phyloP scores from a whole-genome alignment of 2,329 filamentous ascomycete species.

The Aspergillus uvarum region DNA sequence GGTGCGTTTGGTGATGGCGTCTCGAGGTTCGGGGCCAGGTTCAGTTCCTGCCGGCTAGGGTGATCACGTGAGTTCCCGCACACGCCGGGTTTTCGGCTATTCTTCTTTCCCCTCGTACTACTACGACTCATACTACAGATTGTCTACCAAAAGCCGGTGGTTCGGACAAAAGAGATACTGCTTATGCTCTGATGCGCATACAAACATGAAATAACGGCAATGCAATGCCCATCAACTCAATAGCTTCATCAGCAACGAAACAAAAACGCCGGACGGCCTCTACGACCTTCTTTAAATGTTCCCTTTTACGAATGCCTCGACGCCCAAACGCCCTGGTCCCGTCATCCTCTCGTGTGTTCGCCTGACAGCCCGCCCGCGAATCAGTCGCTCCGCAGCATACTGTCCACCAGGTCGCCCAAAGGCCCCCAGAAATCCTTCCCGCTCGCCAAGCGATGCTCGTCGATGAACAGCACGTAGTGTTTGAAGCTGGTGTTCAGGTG shows the following conservation, averaged over 20 bases:
- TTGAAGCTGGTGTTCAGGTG: slow-evolving; percentile 99
- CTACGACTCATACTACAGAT: background rate
- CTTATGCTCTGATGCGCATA: background rate
- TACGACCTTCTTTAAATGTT: slow-evolving; percentile 1
- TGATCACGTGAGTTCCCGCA: slow-evolving; percentile 31
- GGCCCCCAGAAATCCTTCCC: slow-evolving; percentile 98
- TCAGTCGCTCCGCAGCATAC: slow-evolving; percentile 92
- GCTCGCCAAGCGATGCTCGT: slow-evolving; percentile 88
- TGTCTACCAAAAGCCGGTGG: too few species aligned
- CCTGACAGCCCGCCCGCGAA: background rate
- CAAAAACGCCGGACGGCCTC: slow-evolving; percentile 6
- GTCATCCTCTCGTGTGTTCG: slow-evolving; percentile 1
- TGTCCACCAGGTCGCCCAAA: slow-evolving; percentile 91
- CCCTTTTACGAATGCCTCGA: slow-evolving; percentile 13
- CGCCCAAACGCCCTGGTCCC: slow-evolving; percentile 19
- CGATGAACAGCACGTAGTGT: slow-evolving; percentile 97
- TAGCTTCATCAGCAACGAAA: background rate
- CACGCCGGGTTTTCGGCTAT: slow-evolving; percentile 27
- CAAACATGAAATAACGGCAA: background rate
- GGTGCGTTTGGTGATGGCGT: slow-evolving; percentile 11
- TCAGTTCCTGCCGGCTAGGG: slow-evolving; percentile 27
- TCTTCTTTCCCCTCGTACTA: background rate
- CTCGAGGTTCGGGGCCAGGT: slow-evolving; percentile 20
- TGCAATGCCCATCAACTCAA: background rate
- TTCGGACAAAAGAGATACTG: too few species aligned